Evolutionary conservation across 345 rosid genomes (phyloP).

Genomic region (Triadica sebifera): DNA sequence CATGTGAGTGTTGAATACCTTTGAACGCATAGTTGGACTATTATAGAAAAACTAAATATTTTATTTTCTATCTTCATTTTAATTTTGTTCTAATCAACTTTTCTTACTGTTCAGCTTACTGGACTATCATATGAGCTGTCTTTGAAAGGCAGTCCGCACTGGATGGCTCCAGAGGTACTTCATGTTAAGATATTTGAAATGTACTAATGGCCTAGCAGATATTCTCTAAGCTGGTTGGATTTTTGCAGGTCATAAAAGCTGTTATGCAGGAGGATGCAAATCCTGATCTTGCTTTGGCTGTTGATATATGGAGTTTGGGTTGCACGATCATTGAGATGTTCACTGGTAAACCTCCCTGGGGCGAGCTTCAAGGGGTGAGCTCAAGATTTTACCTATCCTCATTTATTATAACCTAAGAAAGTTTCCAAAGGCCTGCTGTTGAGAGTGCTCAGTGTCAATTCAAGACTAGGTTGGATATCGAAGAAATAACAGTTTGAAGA

Average conservation of each 20-base stretch:
- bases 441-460: no score
- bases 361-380: slow-evolving; percentile 42
- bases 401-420: background rate
- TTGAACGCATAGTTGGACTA: background rate
- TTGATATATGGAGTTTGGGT: slow-evolving; percentile 78
- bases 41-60: background rate
- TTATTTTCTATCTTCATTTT: background rate
- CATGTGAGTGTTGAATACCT: slow-evolving; percentile 43
- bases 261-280: slow-evolving; percentile 40
- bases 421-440: background rate
- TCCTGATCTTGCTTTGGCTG: slow-evolving; percentile 63
- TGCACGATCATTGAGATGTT: slow-evolving; percentile 67
- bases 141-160: slow-evolving; percentile 71
- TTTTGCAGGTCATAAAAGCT: slow-evolving; percentile 52
- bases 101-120: slow-evolving; percentile 41
- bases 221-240: slow-evolving; percentile 6
- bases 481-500: no score
- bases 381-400: background rate
- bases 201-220: background rate
- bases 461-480: no score
- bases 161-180: slow-evolving; percentile 90
- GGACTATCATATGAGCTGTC: slow-evolving; percentile 54
- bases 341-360: slow-evolving; percentile 71
- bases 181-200: background rate
- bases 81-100: background rate